Percentiles rank a stretch among this genome's conserved stretches.
phyloP scores from a whole-genome alignment of 1,284 basidiomycete genomes.

The Schizopora paradoxa region DNA sequence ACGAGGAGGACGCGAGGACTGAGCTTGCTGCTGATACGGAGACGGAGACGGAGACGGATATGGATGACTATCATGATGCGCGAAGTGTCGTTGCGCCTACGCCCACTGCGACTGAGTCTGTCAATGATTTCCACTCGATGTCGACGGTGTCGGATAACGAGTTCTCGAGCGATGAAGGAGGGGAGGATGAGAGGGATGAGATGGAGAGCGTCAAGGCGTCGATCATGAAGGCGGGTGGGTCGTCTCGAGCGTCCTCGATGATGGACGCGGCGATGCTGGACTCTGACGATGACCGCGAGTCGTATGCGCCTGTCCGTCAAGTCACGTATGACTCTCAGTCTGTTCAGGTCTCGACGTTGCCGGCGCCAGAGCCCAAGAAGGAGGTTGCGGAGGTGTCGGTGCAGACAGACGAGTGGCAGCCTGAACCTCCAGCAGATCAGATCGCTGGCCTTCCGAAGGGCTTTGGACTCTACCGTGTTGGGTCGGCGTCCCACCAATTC shows the following conservation, averaged over 20 bases:
- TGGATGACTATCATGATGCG: conserved; percentile 81
- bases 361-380: conserved; percentile 41
- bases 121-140: conserved; percentile 69
- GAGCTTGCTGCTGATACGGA: conserved; percentile 59
- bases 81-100: conserved; percentile 63
- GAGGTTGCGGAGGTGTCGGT: conserved; percentile 67
- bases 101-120: conserved; percentile 41
- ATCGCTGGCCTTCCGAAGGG: conserved; percentile 21
- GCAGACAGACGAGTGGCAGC: conserved; percentile 71
- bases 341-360: conserved; percentile 30
- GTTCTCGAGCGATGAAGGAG: conserved; percentile 39
- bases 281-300: background rate
- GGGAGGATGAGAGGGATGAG: conserved; percentile 60
- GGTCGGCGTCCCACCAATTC: conserved; percentile 61
- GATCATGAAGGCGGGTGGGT: conserved; percentile 27
- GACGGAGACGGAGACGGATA: conserved; percentile 61
- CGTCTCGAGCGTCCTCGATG: conserved; percentile 23
- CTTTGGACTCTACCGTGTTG: conserved; percentile 49
- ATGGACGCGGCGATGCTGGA: background rate
- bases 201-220: conserved; percentile 62
- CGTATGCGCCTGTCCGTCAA: background rate
- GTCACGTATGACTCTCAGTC: conserved; percentile 37
- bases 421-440: conserved; percentile 29
- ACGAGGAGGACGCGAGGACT: conserved; percentile 34
- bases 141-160: conserved; percentile 68